phyloP scores from a whole-genome alignment of 108 stramenopile genomes.

The Nannochloropsis oceanica region DNA sequence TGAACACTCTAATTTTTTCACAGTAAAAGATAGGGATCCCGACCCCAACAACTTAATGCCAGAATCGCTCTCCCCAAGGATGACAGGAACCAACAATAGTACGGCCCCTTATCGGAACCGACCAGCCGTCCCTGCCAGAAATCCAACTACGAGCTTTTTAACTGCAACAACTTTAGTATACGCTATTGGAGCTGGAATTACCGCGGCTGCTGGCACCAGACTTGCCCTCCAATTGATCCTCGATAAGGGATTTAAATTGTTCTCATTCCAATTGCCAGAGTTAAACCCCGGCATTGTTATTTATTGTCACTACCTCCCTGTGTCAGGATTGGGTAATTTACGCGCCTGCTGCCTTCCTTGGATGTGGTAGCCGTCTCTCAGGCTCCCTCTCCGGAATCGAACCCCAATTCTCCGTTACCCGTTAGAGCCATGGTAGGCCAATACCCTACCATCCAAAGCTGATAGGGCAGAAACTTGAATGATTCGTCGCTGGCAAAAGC shows the following conservation, averaged over 20 bases:
- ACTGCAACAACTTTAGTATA: conserved; percentile 49
- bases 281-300: conserved; percentile 87
- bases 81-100: conserved; percentile 9
- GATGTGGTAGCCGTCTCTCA: conserved; percentile 96
- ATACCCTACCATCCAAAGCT: conserved; percentile 92
- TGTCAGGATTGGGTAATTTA: conserved; percentile 94
- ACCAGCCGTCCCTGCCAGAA: conserved; percentile 13
- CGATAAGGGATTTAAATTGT: conserved; percentile 89
- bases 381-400: conserved; percentile 97
- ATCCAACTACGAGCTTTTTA: conserved; percentile 40
- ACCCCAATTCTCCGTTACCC: conserved; percentile 91
- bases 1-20: conserved; percentile 97
- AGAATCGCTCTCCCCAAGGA: conserved; percentile 68
- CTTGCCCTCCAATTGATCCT: conserved; percentile 95
- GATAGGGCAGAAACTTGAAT: conserved; percentile 94
- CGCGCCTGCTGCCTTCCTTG: conserved; percentile 93
- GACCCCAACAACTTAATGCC: conserved; percentile 76
- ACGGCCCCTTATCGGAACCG: neutral
- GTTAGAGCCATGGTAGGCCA: conserved; percentile 89
- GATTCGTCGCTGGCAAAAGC: conserved; percentile 58
- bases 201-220: conserved; percentile 70
- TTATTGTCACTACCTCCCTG: conserved; percentile 94
- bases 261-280: conserved; percentile 90
- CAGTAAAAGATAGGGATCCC: conserved; percentile 81
- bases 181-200: conserved; percentile 69